Evolutionary conservation across 257 asterid species (phyloP), one percentile per base, ranked within the genome.

Genomic region (Voacanga thouarsii): DNA sequence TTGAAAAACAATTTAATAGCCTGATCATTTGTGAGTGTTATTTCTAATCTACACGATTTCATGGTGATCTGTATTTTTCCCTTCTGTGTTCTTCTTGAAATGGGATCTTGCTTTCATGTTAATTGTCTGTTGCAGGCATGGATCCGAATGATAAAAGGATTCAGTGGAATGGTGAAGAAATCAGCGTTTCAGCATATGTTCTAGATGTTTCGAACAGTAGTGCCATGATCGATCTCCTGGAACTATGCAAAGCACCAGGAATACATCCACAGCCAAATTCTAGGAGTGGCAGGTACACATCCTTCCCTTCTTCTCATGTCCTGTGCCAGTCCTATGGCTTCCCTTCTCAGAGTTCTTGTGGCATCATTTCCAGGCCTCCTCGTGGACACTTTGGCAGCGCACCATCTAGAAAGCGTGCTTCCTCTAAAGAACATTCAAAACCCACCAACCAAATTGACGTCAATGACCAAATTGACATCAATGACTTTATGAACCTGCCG

Each of bases 91-190:
- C 39, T 45, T 45, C 33, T 47, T 23, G 23, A 55, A 6, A 12
- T 16, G 60, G 26, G 28, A 3, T 26, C 12, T 37, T n/a, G 8
- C 16, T 50, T 9, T 24, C 39, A 37, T 44, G 74, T 26, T 44
- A 14, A 21, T 82, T 49, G 26, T 74, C 16, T 41, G 6, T 61
- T 81, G 82, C 87, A 92, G 97, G 84, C 71, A 85, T 89, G 88
- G 81, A 76, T 57, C 80, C 83, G 47, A 89, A 86, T 71, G 81
- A 83, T 79, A 55, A 6, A 80, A 84, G 70, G 76, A 59, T 79
- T 23, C 80, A 23, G 71, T 77, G 87, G 49, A 72, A 80, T 74
- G 88, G 72, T 69, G 75, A 80, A 53, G 83, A 79, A 12, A 37
- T 76, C 51, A 83, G 77, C 56, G 84, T 82, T 72, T 75, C 90